These are phyloP conservation scores for Fusarium paranaense DNA, from an alignment of 2,329 filamentous ascomycete species.

Conservation along the genomic window DNA sequence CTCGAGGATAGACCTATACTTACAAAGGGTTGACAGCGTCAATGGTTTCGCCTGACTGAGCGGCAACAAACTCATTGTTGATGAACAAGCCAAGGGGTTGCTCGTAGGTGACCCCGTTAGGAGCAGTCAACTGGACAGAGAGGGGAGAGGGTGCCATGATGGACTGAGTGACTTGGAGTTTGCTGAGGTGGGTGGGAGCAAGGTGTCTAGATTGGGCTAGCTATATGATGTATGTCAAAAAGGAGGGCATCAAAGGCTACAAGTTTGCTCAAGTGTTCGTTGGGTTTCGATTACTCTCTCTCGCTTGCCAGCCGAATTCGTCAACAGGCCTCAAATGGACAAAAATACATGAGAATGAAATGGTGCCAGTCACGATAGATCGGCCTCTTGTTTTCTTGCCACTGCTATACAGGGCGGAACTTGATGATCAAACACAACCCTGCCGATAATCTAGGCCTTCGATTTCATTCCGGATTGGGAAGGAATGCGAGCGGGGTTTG, in stretches of 20 bases:
- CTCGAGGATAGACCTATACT: not conserved
- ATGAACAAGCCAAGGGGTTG: not conserved
- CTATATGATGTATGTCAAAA: not conserved
- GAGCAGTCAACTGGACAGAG: not conserved
- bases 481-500: not conserved
- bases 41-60: not conserved
- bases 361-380: no score
- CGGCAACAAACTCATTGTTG: not conserved
- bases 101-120: not conserved
- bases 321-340: not conserved
- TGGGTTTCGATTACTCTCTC: not conserved
- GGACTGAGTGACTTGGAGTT: not conserved
- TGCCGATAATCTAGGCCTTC: not conserved
- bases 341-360: not conserved
- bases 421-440: not conserved
- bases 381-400: not conserved
- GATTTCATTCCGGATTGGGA: not conserved
- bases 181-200: not conserved
- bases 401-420: not conserved
- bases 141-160: not conserved
- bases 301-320: not conserved
- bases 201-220: not conserved
- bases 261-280: not conserved
- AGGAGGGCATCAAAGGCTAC: not conserved
- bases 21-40: not conserved